Conservation (phyloP, 2,329 filamentous ascomycete genomes). For the Exutisphaerella laricina region DNA sequence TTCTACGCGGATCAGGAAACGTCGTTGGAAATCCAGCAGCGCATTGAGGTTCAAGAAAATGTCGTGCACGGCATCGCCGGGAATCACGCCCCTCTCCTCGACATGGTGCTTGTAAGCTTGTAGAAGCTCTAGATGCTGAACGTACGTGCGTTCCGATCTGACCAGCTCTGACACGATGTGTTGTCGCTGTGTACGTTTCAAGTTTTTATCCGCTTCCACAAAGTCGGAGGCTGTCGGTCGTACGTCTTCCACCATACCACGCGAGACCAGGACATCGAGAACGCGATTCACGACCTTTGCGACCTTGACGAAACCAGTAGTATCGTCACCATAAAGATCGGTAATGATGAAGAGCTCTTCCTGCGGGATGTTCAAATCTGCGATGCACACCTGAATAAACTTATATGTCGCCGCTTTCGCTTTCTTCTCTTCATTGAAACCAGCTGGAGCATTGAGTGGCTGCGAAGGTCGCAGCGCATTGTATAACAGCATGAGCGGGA, state of each 20-base stretch:
- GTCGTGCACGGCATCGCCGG: constrained; percentile 83
- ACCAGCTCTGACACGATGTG: constrained; percentile 89
- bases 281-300: constrained; percentile 89
- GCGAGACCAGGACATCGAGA: constrained; percentile 75
- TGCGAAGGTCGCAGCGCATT: constrained; percentile 71
- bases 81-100: constrained; percentile 79
- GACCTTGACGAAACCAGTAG: constrained; percentile 95
- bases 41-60: constrained; percentile 97
- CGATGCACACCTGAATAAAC: constrained; percentile 84
- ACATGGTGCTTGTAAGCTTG: constrained; percentile 87
- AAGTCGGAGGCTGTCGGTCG: constrained; percentile 51
- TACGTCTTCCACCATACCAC: constrained; percentile 63
- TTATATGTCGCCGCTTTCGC: constrained; percentile 86
- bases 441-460: constrained; percentile 48
- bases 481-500: constrained; percentile 81
- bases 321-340: constrained; percentile 89
- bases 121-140: constrained; percentile 90
- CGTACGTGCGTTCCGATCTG: constrained; percentile 94
- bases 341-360: constrained; percentile 86
- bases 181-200: constrained; percentile 66
- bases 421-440: constrained; percentile 63
- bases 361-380: constrained; percentile 70
- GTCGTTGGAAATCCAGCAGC: constrained; percentile 89
- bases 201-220: constrained; percentile 38
- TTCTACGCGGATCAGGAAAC: constrained; percentile 92